These are phyloP conservation scores for Pythium sukuiense DNA, from an alignment of 352 stramenopile genomes.

Conservation along the genomic window DNA sequence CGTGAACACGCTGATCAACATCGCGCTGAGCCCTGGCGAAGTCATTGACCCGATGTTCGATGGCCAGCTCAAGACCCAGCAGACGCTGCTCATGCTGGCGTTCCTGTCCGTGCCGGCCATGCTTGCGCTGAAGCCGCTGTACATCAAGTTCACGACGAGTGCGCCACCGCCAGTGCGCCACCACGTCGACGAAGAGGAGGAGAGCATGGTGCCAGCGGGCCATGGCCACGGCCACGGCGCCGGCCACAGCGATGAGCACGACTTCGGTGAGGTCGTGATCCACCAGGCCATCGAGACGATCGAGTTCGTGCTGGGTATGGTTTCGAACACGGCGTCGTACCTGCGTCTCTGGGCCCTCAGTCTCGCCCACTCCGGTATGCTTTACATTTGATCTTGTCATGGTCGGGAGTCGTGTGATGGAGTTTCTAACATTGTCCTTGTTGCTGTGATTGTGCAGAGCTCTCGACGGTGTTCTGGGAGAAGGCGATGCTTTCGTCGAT, in stretches of 20 bases:
- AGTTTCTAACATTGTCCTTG: background rate
- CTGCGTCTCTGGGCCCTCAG: constrained; percentile 99
- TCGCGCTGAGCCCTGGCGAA: constrained; percentile 92
- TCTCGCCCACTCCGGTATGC: constrained; percentile 94
- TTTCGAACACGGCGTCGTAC: constrained; percentile 99
- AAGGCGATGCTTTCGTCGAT: constrained; percentile 98
- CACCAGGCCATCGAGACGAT: constrained; percentile 99
- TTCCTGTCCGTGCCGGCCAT: constrained; percentile 96
- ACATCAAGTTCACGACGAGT: constrained; percentile 73
- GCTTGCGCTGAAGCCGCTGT: constrained; percentile 95
- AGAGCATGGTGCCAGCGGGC: constrained; percentile 46
- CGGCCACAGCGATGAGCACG: constrained; percentile 80
- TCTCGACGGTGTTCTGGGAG: constrained; percentile 96
- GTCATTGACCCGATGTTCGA: constrained; percentile 96
- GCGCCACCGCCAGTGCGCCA: constrained; percentile 54
- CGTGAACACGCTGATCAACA: constrained; percentile 99
- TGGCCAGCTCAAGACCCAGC: constrained; percentile 88
- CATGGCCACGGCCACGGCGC: constrained; percentile 39
- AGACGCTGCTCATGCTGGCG: constrained; percentile 92
- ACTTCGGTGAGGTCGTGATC: constrained; percentile 98
- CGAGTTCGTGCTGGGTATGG: constrained; percentile 99
- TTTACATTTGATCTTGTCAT: background rate
- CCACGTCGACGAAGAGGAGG: constrained; percentile 79
- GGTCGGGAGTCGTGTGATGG: no score
- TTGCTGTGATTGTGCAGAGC: constrained; percentile 40